Conservation (phyloP, 805 yeast genomes). For the Scheffersomyces amazonensis region DNA sequence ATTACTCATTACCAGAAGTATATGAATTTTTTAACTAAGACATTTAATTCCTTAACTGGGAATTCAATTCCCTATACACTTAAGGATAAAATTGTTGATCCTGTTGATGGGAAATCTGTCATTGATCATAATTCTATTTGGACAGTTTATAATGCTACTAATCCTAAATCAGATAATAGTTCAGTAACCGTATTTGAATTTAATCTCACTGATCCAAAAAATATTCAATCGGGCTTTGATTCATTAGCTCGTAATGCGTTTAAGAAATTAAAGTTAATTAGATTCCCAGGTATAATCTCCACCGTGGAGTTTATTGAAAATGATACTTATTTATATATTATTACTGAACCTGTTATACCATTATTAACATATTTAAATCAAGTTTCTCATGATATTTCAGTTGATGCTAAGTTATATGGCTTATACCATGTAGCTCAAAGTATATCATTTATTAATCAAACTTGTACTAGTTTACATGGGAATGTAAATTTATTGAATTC, state of each 20-base stretch:
- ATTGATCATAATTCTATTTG: conserved; percentile 46
- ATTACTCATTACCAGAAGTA: too few relatives aligned
- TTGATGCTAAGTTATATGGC: conserved; percentile 49
- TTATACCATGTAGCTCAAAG: conserved; percentile 53
- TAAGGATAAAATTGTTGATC: conserved; percentile 41
- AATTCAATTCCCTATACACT: conserved; percentile 56
- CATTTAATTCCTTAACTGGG: conserved; percentile 58
- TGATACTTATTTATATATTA: conserved; percentile 53
- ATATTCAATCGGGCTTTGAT: conserved; percentile 13
- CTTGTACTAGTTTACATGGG: conserved; percentile 62
- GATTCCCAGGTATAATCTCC: conserved; percentile 67
- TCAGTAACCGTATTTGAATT: conserved; percentile 67
- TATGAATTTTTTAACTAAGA: conserved; percentile 70
- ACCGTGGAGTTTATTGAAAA: conserved; percentile 63
- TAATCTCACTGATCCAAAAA: conserved; percentile 41
- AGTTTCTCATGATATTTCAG: conserved; percentile 20
- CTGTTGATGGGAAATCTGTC: conserved; percentile 10
- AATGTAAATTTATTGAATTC: conserved; percentile 49
- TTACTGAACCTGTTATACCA: conserved; percentile 68
- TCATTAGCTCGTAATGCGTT: conserved; percentile 34
- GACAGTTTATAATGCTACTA: conserved; percentile 60
- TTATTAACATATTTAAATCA: conserved; percentile 35
- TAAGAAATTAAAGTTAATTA: conserved; percentile 50
- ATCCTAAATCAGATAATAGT: conserved; percentile 47
- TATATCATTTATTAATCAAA: conserved; percentile 55